Evolutionary conservation across 495 filamentous ascomycete genomes (phyloP), one percentile per base, ranked within the genome.

Genomic region (Tuber calosporum): DNA sequence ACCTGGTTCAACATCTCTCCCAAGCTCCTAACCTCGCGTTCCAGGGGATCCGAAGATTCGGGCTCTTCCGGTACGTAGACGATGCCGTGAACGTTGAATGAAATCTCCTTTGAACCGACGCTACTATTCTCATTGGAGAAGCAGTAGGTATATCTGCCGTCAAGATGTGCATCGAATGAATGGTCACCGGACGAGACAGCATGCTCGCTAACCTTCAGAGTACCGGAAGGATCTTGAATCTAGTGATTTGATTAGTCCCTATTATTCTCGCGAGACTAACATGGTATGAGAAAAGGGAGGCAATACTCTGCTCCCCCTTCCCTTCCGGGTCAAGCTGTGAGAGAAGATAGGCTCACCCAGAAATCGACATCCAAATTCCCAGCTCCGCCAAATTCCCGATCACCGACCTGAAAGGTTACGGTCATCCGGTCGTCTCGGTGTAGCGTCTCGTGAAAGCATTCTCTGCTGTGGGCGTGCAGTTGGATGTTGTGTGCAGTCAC

Each of bases 81-180:
- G 76, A 98, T 94, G 72, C 95, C 95, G 83, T 99, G 95, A 36
- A 99, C 95, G 83, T 99, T 98, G 87, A 99, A 99, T 66, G 92
- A 95, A 45, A 99, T 94, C 82, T 98, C 96, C 85, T 99, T 99
- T 79, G 89, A 93, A 81, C 89, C 91, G 39, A 92, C 92, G 69
- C 89, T 90, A 90, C 93, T 97, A 81, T 94, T 90, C 85, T 98
- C 95, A 82, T 99, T 99, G 83, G 93, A 96, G 87, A 99, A 99
- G 88, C 95, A 99, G 88, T 99, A 99, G 73, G 88, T 85, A 86
- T 91, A 97, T 83, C 91, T 91, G 73, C 95, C 95, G 83, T 99
- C 95, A 80, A 87, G 82, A 67, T 87, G 84, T 43, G 96, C 96
- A 41, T 88, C 90, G 83, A 99, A 98, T 26, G 91, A 92, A 87